These are phyloP conservation scores for Diaporthe aspalathi DNA, from an alignment of 2,329 filamentous ascomycete genomes.

Conservation along the genomic window DNA sequence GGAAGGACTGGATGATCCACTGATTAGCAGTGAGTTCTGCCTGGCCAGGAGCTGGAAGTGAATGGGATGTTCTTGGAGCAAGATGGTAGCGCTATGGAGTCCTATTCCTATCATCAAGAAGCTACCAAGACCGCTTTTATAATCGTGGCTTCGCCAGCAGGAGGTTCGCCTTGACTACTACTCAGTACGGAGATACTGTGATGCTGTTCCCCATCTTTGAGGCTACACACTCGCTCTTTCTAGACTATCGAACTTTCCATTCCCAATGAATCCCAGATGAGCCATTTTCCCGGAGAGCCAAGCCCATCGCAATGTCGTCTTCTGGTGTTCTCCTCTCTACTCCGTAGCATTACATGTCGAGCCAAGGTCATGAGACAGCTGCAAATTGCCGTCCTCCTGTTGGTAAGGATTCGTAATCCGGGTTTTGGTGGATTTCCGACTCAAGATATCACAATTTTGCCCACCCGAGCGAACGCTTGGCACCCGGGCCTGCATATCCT, in stretches of 20 bases:
- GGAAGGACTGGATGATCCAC: not conserved
- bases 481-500: constrained; percentile 5
- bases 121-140: constrained; percentile 4
- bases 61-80: not conserved
- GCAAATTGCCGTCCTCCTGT: not conserved
- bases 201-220: not conserved
- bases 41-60: not conserved
- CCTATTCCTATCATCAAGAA: not conserved
- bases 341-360: constrained; percentile 20
- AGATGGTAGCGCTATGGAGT: not conserved
- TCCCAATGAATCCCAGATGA: not conserved
- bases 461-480: not conserved
- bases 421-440: not conserved
- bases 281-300: constrained; percentile 16
- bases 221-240: not conserved
- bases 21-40: not conserved
- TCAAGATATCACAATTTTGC: constrained; percentile 1
- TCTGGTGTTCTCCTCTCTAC: constrained; percentile 4
- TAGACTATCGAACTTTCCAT: constrained; percentile 9
- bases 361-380: constrained; percentile 16
- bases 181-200: too few relatives aligned
- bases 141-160: not conserved
- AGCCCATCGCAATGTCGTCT: constrained; percentile 5
- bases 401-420: constrained; percentile 24
- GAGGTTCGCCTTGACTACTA: not conserved